Conservation (phyloP, 2,329 filamentous ascomycete genomes). For the Cytospora mali region DNA sequence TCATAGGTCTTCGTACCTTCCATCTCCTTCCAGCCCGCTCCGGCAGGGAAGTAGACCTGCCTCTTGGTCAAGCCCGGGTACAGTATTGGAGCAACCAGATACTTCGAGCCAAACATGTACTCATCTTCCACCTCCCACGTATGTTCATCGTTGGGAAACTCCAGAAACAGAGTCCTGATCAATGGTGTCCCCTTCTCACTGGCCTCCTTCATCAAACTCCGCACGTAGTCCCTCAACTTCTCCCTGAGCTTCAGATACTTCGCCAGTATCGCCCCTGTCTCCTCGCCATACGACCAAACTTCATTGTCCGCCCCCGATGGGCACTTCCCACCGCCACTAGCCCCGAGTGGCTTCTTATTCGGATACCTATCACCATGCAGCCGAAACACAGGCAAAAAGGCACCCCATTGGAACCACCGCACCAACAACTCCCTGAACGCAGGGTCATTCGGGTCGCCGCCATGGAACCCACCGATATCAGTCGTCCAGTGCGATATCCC, state of each 20-base stretch:
- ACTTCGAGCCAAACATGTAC: conserved; percentile 66
- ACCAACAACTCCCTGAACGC: conserved; percentile 65
- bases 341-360: conserved; percentile 40
- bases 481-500: conserved; percentile 72
- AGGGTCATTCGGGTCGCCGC: conserved; percentile 58
- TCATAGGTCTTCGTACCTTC: conserved; percentile 21
- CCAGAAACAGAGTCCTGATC: conserved; percentile 65
- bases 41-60: conserved; percentile 55
- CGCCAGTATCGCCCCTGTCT: conserved; percentile 61
- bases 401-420: conserved; percentile 71
- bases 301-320: conserved; percentile 60
- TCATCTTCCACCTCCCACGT: conserved; percentile 62
- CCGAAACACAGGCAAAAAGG: conserved; percentile 69
- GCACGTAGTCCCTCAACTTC: conserved; percentile 58
- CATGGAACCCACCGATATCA: conserved; percentile 71
- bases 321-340: conserved; percentile 44
- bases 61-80: conserved; percentile 47
- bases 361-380: conserved; percentile 69
- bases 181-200: conserved; percentile 62
- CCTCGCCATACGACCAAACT: conserved; percentile 66
- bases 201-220: conserved; percentile 60
- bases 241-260: conserved; percentile 63
- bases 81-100: conserved; percentile 60
- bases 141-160: conserved; percentile 58
- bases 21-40: conserved; percentile 32